Evolutionary conservation across 2,329 filamentous ascomycete genomes (phyloP).

Genomic region (Aspergillus sp.): DNA sequence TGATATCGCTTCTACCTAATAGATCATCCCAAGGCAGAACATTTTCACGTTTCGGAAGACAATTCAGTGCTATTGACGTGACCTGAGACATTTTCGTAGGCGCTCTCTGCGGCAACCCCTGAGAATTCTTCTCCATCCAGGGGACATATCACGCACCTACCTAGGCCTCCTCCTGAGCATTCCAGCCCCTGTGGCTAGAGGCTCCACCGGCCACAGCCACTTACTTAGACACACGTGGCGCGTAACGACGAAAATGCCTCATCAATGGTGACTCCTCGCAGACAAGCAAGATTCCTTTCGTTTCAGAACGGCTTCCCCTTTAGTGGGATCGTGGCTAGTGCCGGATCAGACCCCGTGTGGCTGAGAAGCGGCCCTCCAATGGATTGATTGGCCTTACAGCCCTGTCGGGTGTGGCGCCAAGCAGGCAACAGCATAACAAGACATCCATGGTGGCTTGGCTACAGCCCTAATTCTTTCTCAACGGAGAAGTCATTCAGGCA

Average conservation of each 20-base stretch:
- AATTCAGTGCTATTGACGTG: background rate
- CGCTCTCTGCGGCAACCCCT: background rate
- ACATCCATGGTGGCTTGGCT: background rate
- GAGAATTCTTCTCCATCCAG: background rate
- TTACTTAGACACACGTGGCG: background rate
- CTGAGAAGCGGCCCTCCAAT: background rate
- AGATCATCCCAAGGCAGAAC: background rate
- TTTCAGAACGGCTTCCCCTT: background rate
- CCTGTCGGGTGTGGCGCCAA: background rate
- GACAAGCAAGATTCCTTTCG: background rate
- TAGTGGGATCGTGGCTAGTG: background rate
- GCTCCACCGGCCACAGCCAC: background rate
- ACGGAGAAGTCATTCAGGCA: too few relatives aligned
- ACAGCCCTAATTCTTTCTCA: background rate
- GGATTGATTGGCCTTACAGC: background rate
- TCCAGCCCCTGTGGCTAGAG: background rate
- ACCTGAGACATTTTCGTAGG: background rate
- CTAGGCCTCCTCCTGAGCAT: background rate
- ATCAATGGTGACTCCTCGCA: background rate
- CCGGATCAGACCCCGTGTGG: background rate
- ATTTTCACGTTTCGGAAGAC: background rate
- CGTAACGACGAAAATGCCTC: background rate
- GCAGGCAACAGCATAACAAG: background rate
- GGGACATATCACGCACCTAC: background rate
- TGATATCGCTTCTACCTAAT: background rate